phyloP scores from a whole-genome alignment of 2,329 filamentous ascomycete species.

The Xylaria sp. region DNA sequence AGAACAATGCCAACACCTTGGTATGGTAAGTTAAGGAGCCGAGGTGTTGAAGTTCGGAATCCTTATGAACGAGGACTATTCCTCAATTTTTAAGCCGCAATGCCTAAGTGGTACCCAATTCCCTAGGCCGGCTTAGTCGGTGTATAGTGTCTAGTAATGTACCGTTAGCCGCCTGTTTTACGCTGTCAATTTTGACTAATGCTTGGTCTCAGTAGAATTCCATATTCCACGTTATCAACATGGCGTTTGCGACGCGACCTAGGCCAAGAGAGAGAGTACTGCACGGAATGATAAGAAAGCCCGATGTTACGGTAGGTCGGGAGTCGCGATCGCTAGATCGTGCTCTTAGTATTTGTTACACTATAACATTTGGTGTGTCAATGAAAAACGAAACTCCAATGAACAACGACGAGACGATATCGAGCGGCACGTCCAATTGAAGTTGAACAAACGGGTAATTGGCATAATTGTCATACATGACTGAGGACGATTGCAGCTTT shows the following conservation, averaged over 20 bases:
- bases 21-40: neutral
- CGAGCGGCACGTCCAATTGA: neutral
- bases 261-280: conserved; percentile 5
- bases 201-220: conserved; percentile 26
- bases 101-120: neutral
- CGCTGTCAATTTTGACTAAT: conserved; percentile 14
- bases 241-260: neutral
- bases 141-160: neutral
- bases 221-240: conserved; percentile 1
- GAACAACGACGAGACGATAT: neutral
- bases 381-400: neutral
- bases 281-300: conserved; percentile 23
- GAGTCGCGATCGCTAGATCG: conserved; percentile 1
- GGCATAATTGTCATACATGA: neutral
- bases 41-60: conserved; percentile 13
- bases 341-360: conserved; percentile 7
- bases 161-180: neutral
- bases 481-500: neutral
- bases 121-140: neutral
- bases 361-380: neutral
- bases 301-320: conserved; percentile 12
- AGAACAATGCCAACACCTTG: neutral
- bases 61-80: conserved; percentile 10
- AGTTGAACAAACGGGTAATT: neutral
- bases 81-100: conserved; percentile 3